phyloP scores from a whole-genome alignment of 164 flowering plant genomes.

The Chimonanthus praecox region DNA sequence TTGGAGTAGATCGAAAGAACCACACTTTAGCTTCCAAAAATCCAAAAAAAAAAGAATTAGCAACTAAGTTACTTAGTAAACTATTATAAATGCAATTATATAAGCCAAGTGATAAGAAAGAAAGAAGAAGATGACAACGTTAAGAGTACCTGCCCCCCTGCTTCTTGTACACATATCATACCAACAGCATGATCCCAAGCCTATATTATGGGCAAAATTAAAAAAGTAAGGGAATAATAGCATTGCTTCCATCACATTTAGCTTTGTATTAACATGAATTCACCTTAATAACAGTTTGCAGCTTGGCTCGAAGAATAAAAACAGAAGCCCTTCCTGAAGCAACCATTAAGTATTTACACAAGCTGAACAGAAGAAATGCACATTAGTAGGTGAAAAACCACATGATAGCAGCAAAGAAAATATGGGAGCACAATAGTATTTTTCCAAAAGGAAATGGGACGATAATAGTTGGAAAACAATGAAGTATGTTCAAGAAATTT shows the following conservation, averaged over 20 bases:
- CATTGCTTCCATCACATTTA: not conserved
- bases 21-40: not conserved
- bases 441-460: no score
- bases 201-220: constrained; percentile 21
- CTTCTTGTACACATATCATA: constrained; percentile 84
- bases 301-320: constrained; percentile 49
- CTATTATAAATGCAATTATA: not conserved
- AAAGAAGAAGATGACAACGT: not conserved
- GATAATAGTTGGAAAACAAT: no score
- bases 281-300: constrained; percentile 62
- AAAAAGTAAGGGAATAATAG: constrained; percentile 6
- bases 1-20: not conserved
- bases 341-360: constrained; percentile 89
- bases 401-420: not conserved
- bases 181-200: constrained; percentile 97
- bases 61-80: not conserved
- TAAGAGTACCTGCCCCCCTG: constrained; percentile 75
- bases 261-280: not conserved
- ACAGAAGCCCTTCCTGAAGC: constrained; percentile 87
- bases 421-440: not conserved
- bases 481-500: no score
- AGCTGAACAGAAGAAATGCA: constrained; percentile 37
- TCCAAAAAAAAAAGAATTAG: not conserved
- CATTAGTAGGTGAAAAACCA: not conserved
- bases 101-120: not conserved